phyloP scores from a whole-genome alignment of 345 rosid species.

The Salix suchowensis region DNA sequence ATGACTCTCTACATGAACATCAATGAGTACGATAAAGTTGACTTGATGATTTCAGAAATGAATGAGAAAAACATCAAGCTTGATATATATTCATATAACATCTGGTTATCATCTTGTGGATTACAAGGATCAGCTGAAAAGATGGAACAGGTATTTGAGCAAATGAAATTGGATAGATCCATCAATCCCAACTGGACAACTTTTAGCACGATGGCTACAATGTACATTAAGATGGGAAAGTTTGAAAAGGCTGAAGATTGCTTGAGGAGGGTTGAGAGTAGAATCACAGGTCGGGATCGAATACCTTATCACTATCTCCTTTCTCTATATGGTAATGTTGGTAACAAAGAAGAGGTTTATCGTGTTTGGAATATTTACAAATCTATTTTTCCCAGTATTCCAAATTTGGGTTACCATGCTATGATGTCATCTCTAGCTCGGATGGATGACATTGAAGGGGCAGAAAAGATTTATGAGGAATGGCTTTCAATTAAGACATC shows the following conservation, averaged over 20 bases:
- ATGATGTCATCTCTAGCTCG: conserved; percentile 66
- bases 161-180: conserved; percentile 56
- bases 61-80: conserved; percentile 56
- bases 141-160: conserved; percentile 74
- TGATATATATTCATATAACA: conserved; percentile 85
- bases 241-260: conserved; percentile 75
- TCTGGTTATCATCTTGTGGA: conserved; percentile 86
- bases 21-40: conserved; percentile 67
- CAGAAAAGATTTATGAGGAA: conserved; percentile 66
- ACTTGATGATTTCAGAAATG: conserved; percentile 69
- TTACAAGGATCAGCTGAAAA: conserved; percentile 56
- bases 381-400: conserved; percentile 64
- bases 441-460: conserved; percentile 65
- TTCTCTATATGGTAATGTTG: conserved; percentile 68
- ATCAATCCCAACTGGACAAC: conserved; percentile 86
- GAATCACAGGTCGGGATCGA: conserved; percentile 75
- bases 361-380: conserved; percentile 83
- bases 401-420: conserved; percentile 82
- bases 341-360: conserved; percentile 62
- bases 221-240: conserved; percentile 77
- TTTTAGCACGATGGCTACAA: conserved; percentile 84
- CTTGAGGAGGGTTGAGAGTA: conserved; percentile 70
- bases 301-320: conserved; percentile 84
- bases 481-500: conserved; percentile 67
- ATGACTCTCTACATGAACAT: conserved; percentile 95